A percentile compares a stretch with the other conserved stretches of the same genome.
Evolutionary conservation across 805 yeast genomes (phyloP).

Genomic region (Yarrowia alimentaria): DNA sequence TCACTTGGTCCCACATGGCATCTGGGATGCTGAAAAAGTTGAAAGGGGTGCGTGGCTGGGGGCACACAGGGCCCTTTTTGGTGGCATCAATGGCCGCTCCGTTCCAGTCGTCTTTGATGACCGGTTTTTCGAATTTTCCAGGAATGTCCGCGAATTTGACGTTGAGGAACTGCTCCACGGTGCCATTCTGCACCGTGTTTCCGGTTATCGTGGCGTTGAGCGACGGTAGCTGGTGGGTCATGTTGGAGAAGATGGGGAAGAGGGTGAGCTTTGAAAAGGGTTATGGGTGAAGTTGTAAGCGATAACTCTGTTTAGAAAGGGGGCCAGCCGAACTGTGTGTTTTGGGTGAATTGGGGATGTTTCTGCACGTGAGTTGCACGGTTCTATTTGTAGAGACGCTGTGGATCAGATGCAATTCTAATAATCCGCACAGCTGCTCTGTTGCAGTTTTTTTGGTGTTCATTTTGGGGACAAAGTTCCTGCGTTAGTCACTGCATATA

Average conservation of each 20-base stretch:
- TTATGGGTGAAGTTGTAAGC: too few species aligned
- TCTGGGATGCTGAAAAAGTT: constrained; percentile 68
- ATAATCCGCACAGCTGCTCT: too few species aligned
- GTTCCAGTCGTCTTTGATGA: constrained; percentile 5
- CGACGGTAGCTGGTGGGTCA: not conserved
- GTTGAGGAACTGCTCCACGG: constrained; percentile 18
- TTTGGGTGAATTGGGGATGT: constrained; percentile 7
- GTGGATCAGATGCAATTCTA: too few species aligned
- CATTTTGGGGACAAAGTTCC: too few species aligned
- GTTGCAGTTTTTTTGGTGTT: too few species aligned
- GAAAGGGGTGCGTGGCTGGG: constrained; percentile 16
- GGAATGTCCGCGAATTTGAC: constrained; percentile 20
- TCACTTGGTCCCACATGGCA: constrained; percentile 62
- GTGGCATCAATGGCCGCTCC: constrained; percentile 9
- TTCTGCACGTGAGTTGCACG: too few species aligned
- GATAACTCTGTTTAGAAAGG: not conserved
- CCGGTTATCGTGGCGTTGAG: constrained; percentile 3
- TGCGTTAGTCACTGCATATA: too few species aligned
- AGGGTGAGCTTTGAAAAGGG: not conserved
- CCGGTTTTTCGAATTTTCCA: constrained; percentile 12
- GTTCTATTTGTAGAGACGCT: too few species aligned
- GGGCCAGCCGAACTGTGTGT: not conserved
- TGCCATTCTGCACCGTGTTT: constrained; percentile 8
- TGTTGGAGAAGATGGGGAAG: too few species aligned
- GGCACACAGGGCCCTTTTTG: constrained; percentile 5